phyloP scores from a whole-genome alignment of 208 protist genomes.

The Trypanosomatidae sp. region DNA sequence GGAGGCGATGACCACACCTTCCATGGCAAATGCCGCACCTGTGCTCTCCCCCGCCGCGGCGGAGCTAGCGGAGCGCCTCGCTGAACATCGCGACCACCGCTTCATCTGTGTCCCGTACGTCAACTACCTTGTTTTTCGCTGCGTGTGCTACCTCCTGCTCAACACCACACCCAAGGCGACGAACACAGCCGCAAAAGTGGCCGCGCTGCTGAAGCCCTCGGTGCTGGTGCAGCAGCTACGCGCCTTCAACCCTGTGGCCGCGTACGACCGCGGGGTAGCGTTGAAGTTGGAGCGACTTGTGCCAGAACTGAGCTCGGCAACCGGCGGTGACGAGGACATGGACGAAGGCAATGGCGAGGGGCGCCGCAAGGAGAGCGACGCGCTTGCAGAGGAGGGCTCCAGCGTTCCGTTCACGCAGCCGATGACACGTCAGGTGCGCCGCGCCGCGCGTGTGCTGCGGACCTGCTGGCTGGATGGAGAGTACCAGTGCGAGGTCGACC shows the following conservation, averaged over 20 bases:
- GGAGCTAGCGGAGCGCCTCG: constrained; percentile 31
- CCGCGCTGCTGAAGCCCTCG: constrained; percentile 80
- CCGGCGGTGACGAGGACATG: constrained; percentile 13
- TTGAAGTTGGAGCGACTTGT: constrained; percentile 48
- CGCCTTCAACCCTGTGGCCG: constrained; percentile 77
- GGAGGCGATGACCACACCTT: constrained; percentile 7
- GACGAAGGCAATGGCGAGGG: constrained; percentile 11
- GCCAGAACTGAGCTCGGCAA: constrained; percentile 17
- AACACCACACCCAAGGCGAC: constrained; percentile 69
- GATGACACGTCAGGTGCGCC: constrained; percentile 67
- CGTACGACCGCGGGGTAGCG: constrained; percentile 47
- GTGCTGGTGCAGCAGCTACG: constrained; percentile 67
- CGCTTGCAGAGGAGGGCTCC: constrained; percentile 9
- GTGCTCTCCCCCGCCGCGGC: constrained; percentile 37
- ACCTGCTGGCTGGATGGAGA: constrained; percentile 62
- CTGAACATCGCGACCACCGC: constrained; percentile 44
- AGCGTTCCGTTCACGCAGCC: constrained; percentile 56
- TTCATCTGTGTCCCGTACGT: constrained; percentile 53
- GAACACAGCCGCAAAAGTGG: constrained; percentile 68
- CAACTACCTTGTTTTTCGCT: constrained; percentile 65
- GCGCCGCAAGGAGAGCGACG: constrained; percentile 22
- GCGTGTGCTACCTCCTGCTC: constrained; percentile 77
- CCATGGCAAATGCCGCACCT: constrained; percentile 8
- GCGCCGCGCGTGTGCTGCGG: constrained; percentile 67
- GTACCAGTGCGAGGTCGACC: constrained; percentile 59